phyloP scores from a whole-genome alignment of 179 eudicot genomes.

The Camellia oleifera region DNA sequence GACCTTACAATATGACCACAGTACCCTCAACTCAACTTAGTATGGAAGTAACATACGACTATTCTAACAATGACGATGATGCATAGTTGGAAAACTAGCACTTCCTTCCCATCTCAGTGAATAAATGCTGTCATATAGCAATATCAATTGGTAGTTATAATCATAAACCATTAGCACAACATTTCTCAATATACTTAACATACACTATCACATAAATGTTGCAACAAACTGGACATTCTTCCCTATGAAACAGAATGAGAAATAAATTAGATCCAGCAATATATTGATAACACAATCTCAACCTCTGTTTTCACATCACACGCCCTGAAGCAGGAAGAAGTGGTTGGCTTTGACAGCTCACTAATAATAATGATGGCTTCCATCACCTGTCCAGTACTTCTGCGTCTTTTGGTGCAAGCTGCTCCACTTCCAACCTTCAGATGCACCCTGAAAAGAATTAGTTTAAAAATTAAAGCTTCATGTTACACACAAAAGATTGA shows the following conservation, averaged over 20 bases:
- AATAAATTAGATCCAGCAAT: background rate
- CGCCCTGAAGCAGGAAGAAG: constrained; percentile 52
- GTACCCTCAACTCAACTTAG: too few relatives aligned
- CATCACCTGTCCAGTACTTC: constrained; percentile 33
- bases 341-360: constrained; percentile 35
- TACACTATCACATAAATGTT: background rate
- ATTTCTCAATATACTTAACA: background rate
- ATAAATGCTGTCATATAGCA: background rate
- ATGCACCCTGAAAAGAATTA: constrained; percentile 39
- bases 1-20: too few relatives aligned
- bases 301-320: constrained; percentile 71
- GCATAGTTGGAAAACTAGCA: background rate
- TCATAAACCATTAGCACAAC: background rate
- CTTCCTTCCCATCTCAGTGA: background rate
- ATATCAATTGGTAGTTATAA: background rate
- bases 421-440: constrained; percentile 69
- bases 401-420: constrained; percentile 42
- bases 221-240: background rate
- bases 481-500: background rate
- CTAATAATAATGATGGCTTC: constrained; percentile 79
- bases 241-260: background rate
- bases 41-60: too few relatives aligned
- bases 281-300: background rate
- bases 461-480: background rate
- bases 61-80: background rate